Percentiles rank a stretch among this genome's conserved stretches.
Conservation (phyloP, 192 early-diverging fungal species). For the Mortierella antarctica region DNA sequence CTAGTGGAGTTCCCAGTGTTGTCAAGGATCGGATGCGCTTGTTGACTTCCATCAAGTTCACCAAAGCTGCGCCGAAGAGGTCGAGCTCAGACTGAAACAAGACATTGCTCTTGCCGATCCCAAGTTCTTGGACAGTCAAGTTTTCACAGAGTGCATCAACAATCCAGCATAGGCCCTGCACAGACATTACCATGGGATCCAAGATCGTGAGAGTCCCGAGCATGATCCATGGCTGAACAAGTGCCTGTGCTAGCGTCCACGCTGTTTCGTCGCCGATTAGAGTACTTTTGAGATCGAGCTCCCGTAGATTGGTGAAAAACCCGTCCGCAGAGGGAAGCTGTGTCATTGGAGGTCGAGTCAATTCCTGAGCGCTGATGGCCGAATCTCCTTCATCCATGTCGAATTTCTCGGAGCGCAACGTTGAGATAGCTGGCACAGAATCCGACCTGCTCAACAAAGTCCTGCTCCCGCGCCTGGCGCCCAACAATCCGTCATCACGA, state of each 20-base stretch:
- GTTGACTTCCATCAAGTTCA: conserved; percentile 39
- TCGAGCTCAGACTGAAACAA: conserved; percentile 5
- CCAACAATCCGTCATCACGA: too few species aligned
- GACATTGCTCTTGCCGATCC: conserved; percentile 24
- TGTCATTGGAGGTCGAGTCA: background rate
- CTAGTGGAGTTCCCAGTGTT: conserved; percentile 20
- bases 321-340: background rate
- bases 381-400: background rate
- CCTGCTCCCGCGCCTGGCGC: too few species aligned
- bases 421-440: conserved; percentile 1
- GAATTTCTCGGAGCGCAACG: background rate
- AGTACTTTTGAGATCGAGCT: conserved; percentile 50
- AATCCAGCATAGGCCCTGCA: conserved; percentile 36
- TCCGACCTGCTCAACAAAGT: conserved; percentile 1
- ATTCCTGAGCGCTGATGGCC: too few species aligned
- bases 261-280: conserved; percentile 27
- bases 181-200: conserved; percentile 21
- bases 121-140: conserved; percentile 35
- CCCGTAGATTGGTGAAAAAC: conserved; percentile 42
- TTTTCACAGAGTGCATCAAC: conserved; percentile 39
- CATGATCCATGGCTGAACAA: conserved; percentile 28
- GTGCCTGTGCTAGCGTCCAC: conserved; percentile 39
- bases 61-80: conserved; percentile 15
- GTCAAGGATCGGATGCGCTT: conserved; percentile 30
- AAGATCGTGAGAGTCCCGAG: conserved; percentile 27